A percentile compares a stretch with the other conserved stretches of the same genome.
These are phyloP conservation scores for Fraxinus sp. DNA, from an alignment of 305 asterid species.

Conservation along the genomic window DNA sequence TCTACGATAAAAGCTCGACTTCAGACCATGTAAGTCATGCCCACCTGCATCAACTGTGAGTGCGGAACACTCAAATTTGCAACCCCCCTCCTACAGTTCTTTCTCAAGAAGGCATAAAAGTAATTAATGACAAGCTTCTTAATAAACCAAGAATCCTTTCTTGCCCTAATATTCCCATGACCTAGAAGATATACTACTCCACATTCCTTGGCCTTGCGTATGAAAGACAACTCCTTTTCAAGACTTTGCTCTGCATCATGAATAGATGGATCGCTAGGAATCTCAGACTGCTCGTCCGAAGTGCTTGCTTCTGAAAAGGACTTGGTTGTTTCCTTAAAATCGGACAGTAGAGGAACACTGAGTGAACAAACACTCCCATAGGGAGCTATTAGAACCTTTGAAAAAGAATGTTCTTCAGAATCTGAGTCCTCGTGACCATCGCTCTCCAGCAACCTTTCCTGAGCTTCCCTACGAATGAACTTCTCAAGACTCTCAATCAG, in stretches of 20 bases:
- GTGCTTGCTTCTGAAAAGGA: constrained; percentile 50
- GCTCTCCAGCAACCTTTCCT: constrained; percentile 90
- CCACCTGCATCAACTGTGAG: constrained; percentile 85
- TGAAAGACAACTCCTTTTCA: constrained; percentile 86
- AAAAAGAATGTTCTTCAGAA: constrained; percentile 58
- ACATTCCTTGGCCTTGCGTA: constrained; percentile 83
- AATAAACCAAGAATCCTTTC: constrained; percentile 93
- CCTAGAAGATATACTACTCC: constrained; percentile 98
- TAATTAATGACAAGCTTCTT: constrained; percentile 92
- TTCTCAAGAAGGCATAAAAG: constrained; percentile 88
- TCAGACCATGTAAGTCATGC: constrained; percentile 99
- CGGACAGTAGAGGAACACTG: constrained; percentile 75
- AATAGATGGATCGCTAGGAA: constrained; percentile 34
- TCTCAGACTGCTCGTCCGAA: constrained; percentile 43
- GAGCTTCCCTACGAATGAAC: constrained; percentile 96
- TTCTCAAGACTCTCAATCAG: constrained; percentile 94
- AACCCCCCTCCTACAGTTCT: constrained; percentile 85
- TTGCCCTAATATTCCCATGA: constrained; percentile 91
- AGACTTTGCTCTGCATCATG: constrained; percentile 80
- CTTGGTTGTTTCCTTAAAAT: constrained; percentile 54
- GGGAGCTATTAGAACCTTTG: constrained; percentile 76
- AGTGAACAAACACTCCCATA: constrained; percentile 83
- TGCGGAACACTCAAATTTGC: constrained; percentile 94
- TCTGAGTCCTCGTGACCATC: constrained; percentile 75
- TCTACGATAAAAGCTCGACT: constrained; percentile 16